Percentiles rank a stretch among this genome's conserved stretches.
phyloP scores from a whole-genome alignment of 2,329 filamentous ascomycete genomes.

The Aspergillus brunneoviolaceus region DNA sequence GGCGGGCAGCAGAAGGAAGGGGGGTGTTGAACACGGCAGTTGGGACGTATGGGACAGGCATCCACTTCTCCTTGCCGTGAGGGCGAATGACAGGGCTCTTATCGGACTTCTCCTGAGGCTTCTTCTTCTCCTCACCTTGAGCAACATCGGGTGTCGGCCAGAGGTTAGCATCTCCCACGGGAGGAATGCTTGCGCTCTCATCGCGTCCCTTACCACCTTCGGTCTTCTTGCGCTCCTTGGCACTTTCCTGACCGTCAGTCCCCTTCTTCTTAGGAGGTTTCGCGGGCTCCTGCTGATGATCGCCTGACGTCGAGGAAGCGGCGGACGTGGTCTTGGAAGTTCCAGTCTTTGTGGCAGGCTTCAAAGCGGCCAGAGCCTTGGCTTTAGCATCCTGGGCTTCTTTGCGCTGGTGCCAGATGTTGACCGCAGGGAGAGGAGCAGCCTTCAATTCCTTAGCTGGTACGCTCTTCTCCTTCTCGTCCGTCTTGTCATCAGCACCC shows the following conservation, averaged over 20 bases:
- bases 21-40: slow-evolving; percentile 85
- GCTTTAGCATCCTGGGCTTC: slow-evolving; percentile 60
- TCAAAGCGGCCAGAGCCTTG: slow-evolving; percentile 39
- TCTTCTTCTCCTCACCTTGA: slow-evolving; percentile 74
- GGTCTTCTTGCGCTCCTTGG: slow-evolving; percentile 39
- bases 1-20: slow-evolving; percentile 53
- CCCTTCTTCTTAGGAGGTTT: slow-evolving; percentile 47
- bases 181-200: slow-evolving; percentile 52
- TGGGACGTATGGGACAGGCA: slow-evolving; percentile 76
- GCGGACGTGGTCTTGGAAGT: slow-evolving; percentile 27
- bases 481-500: slow-evolving; percentile 54
- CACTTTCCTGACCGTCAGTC: slow-evolving; percentile 26
- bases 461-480: slow-evolving; percentile 62
- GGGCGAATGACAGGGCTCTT: slow-evolving; percentile 58
- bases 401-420: slow-evolving; percentile 80
- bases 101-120: slow-evolving; percentile 62
- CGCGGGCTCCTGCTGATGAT: slow-evolving; percentile 40
- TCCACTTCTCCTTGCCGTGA: slow-evolving; percentile 79
- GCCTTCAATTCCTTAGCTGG: slow-evolving; percentile 67
- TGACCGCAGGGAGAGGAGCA: slow-evolving; percentile 78
- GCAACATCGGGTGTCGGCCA: slow-evolving; percentile 91
- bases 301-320: slow-evolving; percentile 31
- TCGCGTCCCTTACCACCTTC: slow-evolving; percentile 45
- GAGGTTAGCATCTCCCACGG: slow-evolving; percentile 71
- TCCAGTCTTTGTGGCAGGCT: slow-evolving; percentile 24